These are phyloP conservation scores for Arachis hypogaea DNA, from an alignment of 306 rosid genomes.

Conservation along the genomic window DNA sequence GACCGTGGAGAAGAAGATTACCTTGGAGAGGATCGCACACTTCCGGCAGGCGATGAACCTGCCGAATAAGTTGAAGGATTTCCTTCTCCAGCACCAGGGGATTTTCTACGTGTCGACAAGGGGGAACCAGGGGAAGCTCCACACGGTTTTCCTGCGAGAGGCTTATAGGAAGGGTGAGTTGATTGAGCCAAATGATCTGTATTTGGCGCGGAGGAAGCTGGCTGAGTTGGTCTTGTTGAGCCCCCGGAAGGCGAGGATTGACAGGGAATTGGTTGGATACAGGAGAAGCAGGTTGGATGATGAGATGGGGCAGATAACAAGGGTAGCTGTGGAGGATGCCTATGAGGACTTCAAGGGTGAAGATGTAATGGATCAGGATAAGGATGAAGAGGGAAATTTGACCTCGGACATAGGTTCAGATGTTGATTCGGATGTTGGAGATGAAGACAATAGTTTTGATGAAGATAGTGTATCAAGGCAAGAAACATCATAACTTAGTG, in stretches of 20 bases:
- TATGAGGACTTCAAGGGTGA: slow-evolving; percentile 43
- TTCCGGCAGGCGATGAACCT: slow-evolving; percentile 73
- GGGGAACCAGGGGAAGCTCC: slow-evolving; percentile 94
- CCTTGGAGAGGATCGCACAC: slow-evolving; percentile 88
- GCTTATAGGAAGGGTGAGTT: slow-evolving; percentile 76
- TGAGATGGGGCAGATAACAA: slow-evolving; percentile 49
- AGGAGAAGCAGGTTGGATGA: slow-evolving; percentile 62
- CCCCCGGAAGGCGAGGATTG: slow-evolving; percentile 71
- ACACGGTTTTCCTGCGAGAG: slow-evolving; percentile 87
- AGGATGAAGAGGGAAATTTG: slow-evolving; percentile 47
- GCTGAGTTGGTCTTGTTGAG: slow-evolving; percentile 76
- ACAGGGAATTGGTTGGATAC: slow-evolving; percentile 69
- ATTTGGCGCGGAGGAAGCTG: slow-evolving; percentile 73
- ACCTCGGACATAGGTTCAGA: slow-evolving; percentile 45
- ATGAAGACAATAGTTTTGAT: slow-evolving; percentile 47
- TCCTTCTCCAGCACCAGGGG: slow-evolving; percentile 93
- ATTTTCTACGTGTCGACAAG: slow-evolving; percentile 83
- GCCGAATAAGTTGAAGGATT: slow-evolving; percentile 84
- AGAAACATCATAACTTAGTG: slow-evolving; percentile 39
- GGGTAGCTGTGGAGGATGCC: slow-evolving; percentile 51
- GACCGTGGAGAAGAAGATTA: slow-evolving; percentile 89
- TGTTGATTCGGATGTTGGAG: slow-evolving; percentile 48
- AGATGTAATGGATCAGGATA: slow-evolving; percentile 25
- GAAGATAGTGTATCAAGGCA: slow-evolving; percentile 31
- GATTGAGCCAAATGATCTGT: slow-evolving; percentile 78